Percentiles rank a stretch among this genome's conserved stretches.
These are phyloP conservation scores for Leucaena leucocephala DNA, from an alignment of 306 rosid genomes.

Conservation along the genomic window DNA sequence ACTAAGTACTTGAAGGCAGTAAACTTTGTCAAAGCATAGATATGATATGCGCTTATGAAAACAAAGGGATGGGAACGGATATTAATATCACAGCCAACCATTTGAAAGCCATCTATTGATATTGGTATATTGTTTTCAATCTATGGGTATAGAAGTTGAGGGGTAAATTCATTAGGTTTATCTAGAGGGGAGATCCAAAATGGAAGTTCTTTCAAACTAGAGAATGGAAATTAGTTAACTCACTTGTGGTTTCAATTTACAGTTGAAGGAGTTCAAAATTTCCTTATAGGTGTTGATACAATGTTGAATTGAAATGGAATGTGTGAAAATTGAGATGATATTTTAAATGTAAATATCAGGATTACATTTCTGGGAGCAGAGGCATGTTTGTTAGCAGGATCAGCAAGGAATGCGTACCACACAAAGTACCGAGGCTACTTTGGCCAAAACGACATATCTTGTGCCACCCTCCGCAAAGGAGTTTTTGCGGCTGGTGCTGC, in stretches of 20 bases:
- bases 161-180: not conserved
- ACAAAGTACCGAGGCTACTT: conserved; percentile 67
- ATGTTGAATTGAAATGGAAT: conserved; percentile 11
- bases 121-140: not conserved
- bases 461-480: conserved; percentile 94
- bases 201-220: not conserved
- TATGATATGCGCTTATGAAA: not conserved
- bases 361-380: conserved; percentile 83
- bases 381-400: conserved; percentile 91
- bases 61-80: not conserved
- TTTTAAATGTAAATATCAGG: conserved; percentile 51
- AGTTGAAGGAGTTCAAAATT: not conserved
- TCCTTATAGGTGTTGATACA: not conserved
- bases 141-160: not conserved
- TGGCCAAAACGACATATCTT: conserved; percentile 45
- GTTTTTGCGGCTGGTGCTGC: conserved; percentile 96
- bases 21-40: not conserved
- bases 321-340: not conserved
- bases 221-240: not conserved
- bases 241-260: not conserved
- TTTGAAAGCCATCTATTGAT: not conserved
- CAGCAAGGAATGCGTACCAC: conserved; percentile 95
- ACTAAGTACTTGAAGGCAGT: not conserved
- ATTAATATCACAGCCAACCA: not conserved
- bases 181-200: not conserved